Evolutionary conservation across 768 basidiomycete genomes (phyloP).

Genomic region (Russula olivacea): DNA sequence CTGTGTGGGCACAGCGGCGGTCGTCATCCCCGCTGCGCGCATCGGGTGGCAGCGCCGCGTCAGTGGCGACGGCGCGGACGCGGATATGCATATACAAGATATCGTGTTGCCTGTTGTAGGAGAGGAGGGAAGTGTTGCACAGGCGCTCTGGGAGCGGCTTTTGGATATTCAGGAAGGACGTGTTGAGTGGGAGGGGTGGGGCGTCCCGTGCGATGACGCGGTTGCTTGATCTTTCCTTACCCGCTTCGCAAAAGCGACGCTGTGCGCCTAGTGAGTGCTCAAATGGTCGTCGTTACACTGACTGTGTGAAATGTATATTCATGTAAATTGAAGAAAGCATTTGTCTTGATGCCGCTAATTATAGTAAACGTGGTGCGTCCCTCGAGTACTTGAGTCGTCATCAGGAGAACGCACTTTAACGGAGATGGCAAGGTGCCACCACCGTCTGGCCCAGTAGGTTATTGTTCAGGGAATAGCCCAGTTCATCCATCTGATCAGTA

Average conservation of each 20-base stretch:
- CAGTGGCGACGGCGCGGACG: neutral
- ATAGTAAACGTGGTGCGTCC: neutral
- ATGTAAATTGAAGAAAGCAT: neutral
- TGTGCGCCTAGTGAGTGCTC: neutral
- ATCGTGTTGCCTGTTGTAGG: conserved; percentile 48
- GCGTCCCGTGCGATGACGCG: conserved; percentile 36
- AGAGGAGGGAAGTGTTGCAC: conserved; percentile 47
- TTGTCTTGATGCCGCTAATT: neutral
- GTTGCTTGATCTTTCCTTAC: neutral
- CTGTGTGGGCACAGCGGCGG: conserved; percentile 77
- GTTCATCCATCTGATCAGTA: too few species aligned
- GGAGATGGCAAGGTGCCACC: too few species aligned
- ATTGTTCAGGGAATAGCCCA: too few species aligned
- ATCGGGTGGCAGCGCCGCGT: conserved; percentile 59
- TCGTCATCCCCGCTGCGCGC: conserved; percentile 63
- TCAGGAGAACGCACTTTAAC: too few species aligned
- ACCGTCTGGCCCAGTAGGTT: too few species aligned
- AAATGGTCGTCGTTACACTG: neutral
- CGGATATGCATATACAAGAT: conserved; percentile 13
- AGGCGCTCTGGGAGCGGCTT: conserved; percentile 65
- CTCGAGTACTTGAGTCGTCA: neutral
- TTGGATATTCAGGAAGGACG: conserved; percentile 71
- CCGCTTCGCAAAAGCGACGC: neutral
- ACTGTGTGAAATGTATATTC: neutral
- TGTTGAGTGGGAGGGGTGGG: conserved; percentile 59